Base-by-base conservation (phyloP, 2,329 filamentous ascomycete genomes). In the Diaporthe velutina region DNA sequence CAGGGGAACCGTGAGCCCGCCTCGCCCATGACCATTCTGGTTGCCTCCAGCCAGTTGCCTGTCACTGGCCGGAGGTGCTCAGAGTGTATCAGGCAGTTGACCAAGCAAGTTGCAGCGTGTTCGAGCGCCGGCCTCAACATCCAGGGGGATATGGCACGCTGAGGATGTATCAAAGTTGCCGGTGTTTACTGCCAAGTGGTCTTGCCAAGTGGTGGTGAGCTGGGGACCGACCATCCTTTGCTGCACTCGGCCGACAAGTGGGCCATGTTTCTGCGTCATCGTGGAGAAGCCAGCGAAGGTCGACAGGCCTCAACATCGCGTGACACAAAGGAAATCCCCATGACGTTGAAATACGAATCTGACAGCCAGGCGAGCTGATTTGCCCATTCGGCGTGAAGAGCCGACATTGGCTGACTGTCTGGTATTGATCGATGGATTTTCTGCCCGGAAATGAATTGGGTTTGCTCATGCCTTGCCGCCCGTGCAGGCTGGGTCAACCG, bases 221-320 rank as follows among this genome's bases (percentile, higher is more conserved):
- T 54, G 42, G 70, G 55, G 33, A 45, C 40, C 67, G 50, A 35
- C 52, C 52, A 70, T 58, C 50, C 54, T 57, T 48, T 54, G 33
- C 55, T 72, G 70, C 70, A 54, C 48, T 40, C 64, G 64, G 64
- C 48, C 64, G 64, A 68, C 64, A 54, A 68, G 64, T 68, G 64
- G 64, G 64, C 48, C 64, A 54, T 40, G 19, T 28, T 40, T 38
- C 48, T 68, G 61, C 48, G 48, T 54, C 64, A 54, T 40, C 64
- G 48, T 68, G 64, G 64, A 38, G 64, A 68, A 68, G 22, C 33
- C 64, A 67, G 45, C 45, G 7, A 4, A 38, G 38, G 15, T 22
- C 33, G 64, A 68, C 64, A 54, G 64, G 48, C 64, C 64, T 25
- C n/a, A 28, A 48, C 64, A 68, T 54, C 64, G 33, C 45, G 45